phyloP scores from a whole-genome alignment of 129 eudicot genomes.

The Helianthus annuus region HanXRQr2.0-SUNRISE NC_035442.2:123143809-123144308 shows the following conservation, averaged over 20 bases:
- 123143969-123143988: constrained; percentile 44
- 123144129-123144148: constrained; percentile 95
- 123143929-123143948: not conserved
- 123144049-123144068: constrained; percentile 99
- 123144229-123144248: constrained; percentile 3
- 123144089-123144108: constrained; percentile 96
- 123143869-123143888: not conserved
- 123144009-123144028: constrained; percentile 97
- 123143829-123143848: too few relatives aligned
- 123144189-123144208: constrained; percentile 99
- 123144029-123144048: constrained; percentile 98
- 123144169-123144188: constrained; percentile 99
- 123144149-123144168: constrained; percentile 96
- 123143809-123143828: too few relatives aligned
- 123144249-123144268: constrained; percentile 16
- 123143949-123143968: constrained; percentile 10
- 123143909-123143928: not conserved
- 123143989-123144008: constrained; percentile 98
- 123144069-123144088: constrained; percentile 85
- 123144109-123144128: constrained; percentile 98
- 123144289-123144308: constrained; percentile 99
- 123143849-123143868: not conserved
- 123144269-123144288: constrained; percentile 32
- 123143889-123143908: too few relatives aligned
- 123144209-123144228: constrained; percentile 58